Evolutionary conservation across 1,284 basidiomycete species (phyloP), one percentile per base, ranked within the genome.

Genomic region (Pseudomicrostroma phylloplanum): DNA sequence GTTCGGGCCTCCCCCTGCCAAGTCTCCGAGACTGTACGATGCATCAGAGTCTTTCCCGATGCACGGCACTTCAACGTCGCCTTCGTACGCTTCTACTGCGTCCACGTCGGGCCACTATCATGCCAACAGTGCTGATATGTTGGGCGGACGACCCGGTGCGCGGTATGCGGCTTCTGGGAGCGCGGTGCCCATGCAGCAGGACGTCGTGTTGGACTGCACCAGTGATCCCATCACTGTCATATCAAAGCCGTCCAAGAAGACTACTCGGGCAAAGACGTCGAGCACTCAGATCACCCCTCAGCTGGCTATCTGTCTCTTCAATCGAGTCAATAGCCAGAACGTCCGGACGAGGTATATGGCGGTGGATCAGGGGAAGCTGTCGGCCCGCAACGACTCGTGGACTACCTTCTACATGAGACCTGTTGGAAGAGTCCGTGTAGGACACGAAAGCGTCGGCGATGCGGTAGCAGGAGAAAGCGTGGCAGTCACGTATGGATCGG

Each of bases 221-320:
- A 54, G 51, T 19, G 51, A 17, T 48, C 90, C 91, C 56, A 88
- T 96, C 71, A 88, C 89, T 49, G 91, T 96, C 81, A 92, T 96
- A 76, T 96, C 92, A 72, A 96, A 96, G 80, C 92, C 92, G 36
- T 93, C 91, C 56, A 92, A 94, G 84, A 94, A 94, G 84, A 94
- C 92, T 0, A 90, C 91, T 63, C 94, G 94, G 82, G 92, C 92
- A 67, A 87, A 91, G 76, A 92, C 91, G 77, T 90, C 92, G 75
- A 87, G 89, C 13, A 92, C 89, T 17, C 93, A 92, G 81, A 90
- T 96, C 74, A 85, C 91, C 61, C 88, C 88, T 25, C 88, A 89
- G 48, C 89, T 91, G 23, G 88, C 91, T n/a, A 90, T 96, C 58
- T 91, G 91, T 61, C 84, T 96, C 56, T 94, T 92, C 85, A 93